These are phyloP conservation scores for Hygrocybe coccinea DNA, from an alignment of 768 basidiomycete species.

Conservation along the genomic window DNA sequence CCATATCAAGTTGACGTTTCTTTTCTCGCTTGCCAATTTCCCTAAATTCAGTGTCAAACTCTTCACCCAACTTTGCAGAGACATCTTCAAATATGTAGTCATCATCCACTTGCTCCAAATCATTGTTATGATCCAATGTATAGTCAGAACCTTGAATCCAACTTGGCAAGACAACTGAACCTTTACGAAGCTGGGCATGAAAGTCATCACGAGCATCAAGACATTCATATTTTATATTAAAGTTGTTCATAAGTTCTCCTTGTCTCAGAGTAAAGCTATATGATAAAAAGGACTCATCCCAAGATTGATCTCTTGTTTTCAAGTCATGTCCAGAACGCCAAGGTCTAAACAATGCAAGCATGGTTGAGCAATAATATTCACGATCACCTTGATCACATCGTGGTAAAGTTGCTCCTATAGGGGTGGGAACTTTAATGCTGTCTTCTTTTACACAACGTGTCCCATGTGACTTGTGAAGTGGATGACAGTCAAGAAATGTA, in stretches of 20 bases:
- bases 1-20: no score
- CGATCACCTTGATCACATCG: constrained; percentile 27
- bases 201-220: constrained; percentile 20
- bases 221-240: constrained; percentile 34
- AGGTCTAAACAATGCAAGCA: constrained; percentile 30
- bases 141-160: no score
- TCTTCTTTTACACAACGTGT: background rate
- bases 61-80: no score
- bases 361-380: constrained; percentile 28
- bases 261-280: constrained; percentile 13
- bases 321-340: constrained; percentile 28
- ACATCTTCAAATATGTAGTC: no score
- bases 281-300: constrained; percentile 22
- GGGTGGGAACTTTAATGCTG: constrained; percentile 20
- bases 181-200: background rate
- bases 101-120: no score
- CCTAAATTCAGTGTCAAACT: no score
- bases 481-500: constrained; percentile 8
- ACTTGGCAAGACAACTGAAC: no score
- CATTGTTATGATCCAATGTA: no score
- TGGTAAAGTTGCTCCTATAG: constrained; percentile 28
- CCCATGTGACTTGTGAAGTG: background rate
- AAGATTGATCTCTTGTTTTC: constrained; percentile 16
- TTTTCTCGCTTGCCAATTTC: no score
- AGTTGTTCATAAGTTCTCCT: constrained; percentile 23